Base-by-base conservation (phyloP, 164 flowering plant genomes). In the Kalanchoe fedtschenkoi region DNA sequence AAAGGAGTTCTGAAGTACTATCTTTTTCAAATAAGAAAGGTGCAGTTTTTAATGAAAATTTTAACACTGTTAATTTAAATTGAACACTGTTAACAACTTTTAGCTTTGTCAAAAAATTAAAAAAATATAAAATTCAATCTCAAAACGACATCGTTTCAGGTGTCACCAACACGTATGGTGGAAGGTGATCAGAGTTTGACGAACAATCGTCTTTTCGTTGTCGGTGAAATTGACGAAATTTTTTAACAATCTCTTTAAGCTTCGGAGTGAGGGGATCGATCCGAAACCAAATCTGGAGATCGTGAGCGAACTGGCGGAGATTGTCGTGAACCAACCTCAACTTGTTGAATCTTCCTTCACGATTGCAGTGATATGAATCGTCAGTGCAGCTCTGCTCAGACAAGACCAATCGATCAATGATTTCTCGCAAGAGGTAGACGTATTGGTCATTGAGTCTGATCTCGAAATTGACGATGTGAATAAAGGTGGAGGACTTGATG, bases 371-470 rank as follows among this genome's bases (percentile, higher is more conserved):
- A 92, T 69, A 7, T 91, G 72, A 10, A 91, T 71, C 19, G 77
- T 41, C 16, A 80, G 70, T n/a, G 0, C 84, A 41, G 26, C 44
- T 65, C n/a, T 54, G 15, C 9, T 68, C 72, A 1, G 74, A 51
- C 1, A 66, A 61, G 22, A 67, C 77, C 6, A 78, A 53, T 62
- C 74, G 80, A 16, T 76, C 81, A 0, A 84, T 82, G 26, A 91
- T 62, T 71, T 83, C 96, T 58, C 74, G 79, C 83, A 91, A 77
- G 71, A 89, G 74, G 4, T 92, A 89, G 13, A 95, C 88, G 87
- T 93, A 89, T 30, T 87, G 90, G 7, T 83, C 85, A 1, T 96
- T 96, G 22, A 91, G 60, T 0, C 95, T 90, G 69, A 91, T 81
- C 19, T 91, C 95, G 70, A 91, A 89, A 63, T 91, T 96, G 51